A percentile compares a stretch with the other conserved stretches of the same genome.
These are phyloP conservation scores for Talaromyces islandicus DNA, from an alignment of 2,329 filamentous ascomycete genomes.

Conservation along the genomic window DNA sequence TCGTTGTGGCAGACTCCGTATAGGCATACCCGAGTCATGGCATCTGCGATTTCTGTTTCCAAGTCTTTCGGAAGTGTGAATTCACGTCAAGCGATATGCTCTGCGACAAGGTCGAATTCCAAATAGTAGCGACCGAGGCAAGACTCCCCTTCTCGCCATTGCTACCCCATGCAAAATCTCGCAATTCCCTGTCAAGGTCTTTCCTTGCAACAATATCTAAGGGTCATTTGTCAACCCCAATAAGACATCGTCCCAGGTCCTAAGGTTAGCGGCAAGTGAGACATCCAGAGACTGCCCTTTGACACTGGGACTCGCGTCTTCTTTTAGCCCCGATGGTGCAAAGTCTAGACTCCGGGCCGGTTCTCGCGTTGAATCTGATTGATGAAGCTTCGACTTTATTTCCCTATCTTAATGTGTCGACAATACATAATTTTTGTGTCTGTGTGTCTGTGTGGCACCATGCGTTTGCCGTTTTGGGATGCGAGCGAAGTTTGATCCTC, in stretches of 20 bases:
- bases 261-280: slow-evolving; percentile 3
- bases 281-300: background rate
- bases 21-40: background rate
- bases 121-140: slow-evolving; percentile 1
- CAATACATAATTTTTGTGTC: background rate
- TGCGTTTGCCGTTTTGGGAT: background rate
- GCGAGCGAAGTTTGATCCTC: background rate
- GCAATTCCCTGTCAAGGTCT: background rate
- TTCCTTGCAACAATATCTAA: background rate
- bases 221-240: slow-evolving; percentile 5
- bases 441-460: background rate
- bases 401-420: background rate
- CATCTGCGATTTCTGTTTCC: background rate
- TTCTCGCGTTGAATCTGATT: background rate
- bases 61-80: background rate
- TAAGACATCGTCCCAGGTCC: background rate
- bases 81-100: background rate
- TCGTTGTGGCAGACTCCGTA: background rate
- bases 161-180: slow-evolving; percentile 1
- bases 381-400: background rate
- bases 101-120: background rate
- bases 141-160: slow-evolving; percentile 1
- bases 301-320: slow-evolving; percentile 2
- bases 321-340: background rate
- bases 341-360: background rate